Evolutionary conservation across 1,284 basidiomycete genomes (phyloP).

Genomic region (Termitomyces sp.): DNA sequence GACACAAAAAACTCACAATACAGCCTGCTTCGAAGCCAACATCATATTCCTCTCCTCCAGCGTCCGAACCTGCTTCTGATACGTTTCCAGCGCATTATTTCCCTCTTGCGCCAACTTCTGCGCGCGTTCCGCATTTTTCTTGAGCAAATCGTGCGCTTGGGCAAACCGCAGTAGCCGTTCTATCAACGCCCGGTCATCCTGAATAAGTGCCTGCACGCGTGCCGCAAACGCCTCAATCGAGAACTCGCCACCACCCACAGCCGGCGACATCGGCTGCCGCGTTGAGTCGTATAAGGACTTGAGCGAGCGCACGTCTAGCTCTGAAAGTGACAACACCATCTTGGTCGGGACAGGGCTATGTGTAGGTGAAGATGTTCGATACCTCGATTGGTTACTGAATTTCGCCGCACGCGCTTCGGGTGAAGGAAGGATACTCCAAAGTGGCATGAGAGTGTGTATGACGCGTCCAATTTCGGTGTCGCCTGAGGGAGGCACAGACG

Average conservation of each 20-base stretch:
- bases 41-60: constrained; percentile 70
- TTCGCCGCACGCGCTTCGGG: constrained; percentile 70
- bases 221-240: constrained; percentile 67
- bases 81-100: constrained; percentile 73
- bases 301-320: constrained; percentile 74
- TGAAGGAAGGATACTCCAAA: constrained; percentile 81
- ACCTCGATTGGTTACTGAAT: constrained; percentile 43
- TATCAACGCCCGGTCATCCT: constrained; percentile 78
- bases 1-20: constrained; percentile 43
- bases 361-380: constrained; percentile 40
- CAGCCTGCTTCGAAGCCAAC: constrained; percentile 45
- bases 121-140: constrained; percentile 85
- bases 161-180: constrained; percentile 80
- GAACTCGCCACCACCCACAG: constrained; percentile 38
- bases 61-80: constrained; percentile 78
- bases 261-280: constrained; percentile 32
- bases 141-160: constrained; percentile 81
- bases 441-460: constrained; percentile 55
- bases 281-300: constrained; percentile 62
- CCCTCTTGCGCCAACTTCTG: constrained; percentile 85
- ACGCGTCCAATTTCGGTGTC: constrained; percentile 30
- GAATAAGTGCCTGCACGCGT: constrained; percentile 74
- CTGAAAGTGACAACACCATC: constrained; percentile 55
- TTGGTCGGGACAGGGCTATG: constrained; percentile 30
- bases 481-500: background rate